Evolutionary conservation across 345 rosid species (phyloP).

Genomic region (Rhodamnia argentea): DNA sequence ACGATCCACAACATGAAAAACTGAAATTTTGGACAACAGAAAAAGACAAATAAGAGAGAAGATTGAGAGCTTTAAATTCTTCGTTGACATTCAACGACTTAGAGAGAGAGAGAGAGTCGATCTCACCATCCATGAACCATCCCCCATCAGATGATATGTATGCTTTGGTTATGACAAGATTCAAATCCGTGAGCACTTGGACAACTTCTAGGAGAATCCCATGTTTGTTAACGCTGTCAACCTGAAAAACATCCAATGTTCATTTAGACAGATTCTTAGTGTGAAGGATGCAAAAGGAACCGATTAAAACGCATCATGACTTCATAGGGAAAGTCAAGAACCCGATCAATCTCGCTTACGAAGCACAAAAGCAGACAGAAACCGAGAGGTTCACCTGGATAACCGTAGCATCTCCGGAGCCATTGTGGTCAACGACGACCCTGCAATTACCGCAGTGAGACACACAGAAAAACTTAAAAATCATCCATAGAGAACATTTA

Average conservation of each 20-base stretch:
- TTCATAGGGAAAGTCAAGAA: neutral
- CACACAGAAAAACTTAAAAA: neutral
- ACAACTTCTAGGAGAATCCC: conserved; percentile 40
- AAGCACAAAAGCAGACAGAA: neutral
- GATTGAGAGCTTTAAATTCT: neutral
- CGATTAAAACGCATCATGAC: neutral
- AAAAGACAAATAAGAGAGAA: neutral
- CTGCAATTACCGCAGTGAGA: conserved; percentile 11
- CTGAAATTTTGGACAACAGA: conserved; percentile 6
- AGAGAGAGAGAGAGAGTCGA: neutral
- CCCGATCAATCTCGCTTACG: neutral
- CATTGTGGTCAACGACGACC: conserved; percentile 33
- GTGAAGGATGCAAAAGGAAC: neutral
- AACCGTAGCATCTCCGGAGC: conserved; percentile 31
- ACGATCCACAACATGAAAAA: conserved; percentile 50
- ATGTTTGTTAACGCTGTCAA: conserved; percentile 29
- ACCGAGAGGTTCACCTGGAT: conserved; percentile 16
- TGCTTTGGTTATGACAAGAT: conserved; percentile 36
- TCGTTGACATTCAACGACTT: neutral
- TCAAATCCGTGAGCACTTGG: conserved; percentile 36
- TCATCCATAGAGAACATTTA: neutral
- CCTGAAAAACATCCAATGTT: conserved; percentile 7
- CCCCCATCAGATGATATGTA: conserved; percentile 44
- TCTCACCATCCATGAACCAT: conserved; percentile 53
- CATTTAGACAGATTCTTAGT: neutral